Conservation (phyloP, 768 basidiomycete genomes). For the Tulasnella calospora region DNA sequence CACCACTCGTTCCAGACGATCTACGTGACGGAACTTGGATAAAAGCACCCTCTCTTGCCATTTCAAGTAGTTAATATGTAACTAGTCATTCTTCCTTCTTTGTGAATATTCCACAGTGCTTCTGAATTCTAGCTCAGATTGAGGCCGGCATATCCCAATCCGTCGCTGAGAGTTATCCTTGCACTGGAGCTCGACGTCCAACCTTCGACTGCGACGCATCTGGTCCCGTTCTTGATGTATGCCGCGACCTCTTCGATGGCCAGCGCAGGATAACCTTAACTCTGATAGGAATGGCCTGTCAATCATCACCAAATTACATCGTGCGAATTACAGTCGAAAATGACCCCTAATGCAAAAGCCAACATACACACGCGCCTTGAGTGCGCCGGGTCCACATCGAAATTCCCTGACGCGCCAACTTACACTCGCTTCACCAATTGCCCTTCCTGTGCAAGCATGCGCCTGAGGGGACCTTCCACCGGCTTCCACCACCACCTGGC, state of each 20-base stretch:
- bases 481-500: background rate
- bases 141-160: background rate
- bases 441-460: background rate
- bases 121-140: background rate
- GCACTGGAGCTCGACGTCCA: background rate
- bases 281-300: background rate
- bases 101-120: background rate
- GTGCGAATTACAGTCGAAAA: slow-evolving; percentile 1
- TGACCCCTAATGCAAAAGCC: background rate
- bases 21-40: background rate
- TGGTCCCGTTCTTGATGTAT: background rate
- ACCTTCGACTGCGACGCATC: background rate
- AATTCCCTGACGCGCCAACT: background rate
- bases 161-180: background rate
- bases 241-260: background rate
- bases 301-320: slow-evolving; percentile 5
- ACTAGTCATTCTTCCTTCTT: background rate
- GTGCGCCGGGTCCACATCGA: slow-evolving; percentile 9
- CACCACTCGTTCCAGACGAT: too few species aligned
- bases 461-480: background rate
- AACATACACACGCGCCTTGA: background rate
- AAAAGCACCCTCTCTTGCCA: background rate
- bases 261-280: background rate
- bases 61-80: background rate
- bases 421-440: background rate